These are phyloP conservation scores for Alternaria triticimaculans DNA, from an alignment of 2,329 filamentous ascomycete species.

Conservation along the genomic window DNA sequence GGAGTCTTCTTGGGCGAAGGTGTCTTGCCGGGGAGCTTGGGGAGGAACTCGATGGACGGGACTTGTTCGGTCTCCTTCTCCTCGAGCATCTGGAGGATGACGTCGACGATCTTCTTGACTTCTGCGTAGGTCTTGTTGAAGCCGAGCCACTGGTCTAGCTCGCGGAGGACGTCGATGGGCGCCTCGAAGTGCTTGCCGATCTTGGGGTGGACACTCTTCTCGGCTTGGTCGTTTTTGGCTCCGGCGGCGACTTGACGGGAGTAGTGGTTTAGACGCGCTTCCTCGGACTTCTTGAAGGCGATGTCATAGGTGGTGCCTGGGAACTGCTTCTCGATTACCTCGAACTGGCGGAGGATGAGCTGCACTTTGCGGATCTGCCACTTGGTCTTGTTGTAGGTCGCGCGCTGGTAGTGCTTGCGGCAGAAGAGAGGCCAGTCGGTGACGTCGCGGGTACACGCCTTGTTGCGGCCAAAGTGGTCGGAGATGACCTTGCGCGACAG, in stretches of 20 bases:
- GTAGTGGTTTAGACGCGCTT: conserved; percentile 40
- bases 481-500: conserved; percentile 50
- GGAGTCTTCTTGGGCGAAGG: conserved; percentile 16
- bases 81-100: conserved; percentile 40
- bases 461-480: conserved; percentile 51
- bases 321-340: conserved; percentile 37
- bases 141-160: conserved; percentile 35
- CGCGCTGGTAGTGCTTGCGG: conserved; percentile 51
- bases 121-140: conserved; percentile 24
- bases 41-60: conserved; percentile 42
- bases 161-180: conserved; percentile 42
- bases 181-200: conserved; percentile 39
- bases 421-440: conserved; percentile 46
- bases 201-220: conserved; percentile 14
- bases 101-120: conserved; percentile 28
- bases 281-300: conserved; percentile 45
- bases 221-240: conserved; percentile 12
- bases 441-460: conserved; percentile 42
- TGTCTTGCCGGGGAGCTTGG: conserved; percentile 27
- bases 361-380: conserved; percentile 46
- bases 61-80: conserved; percentile 33
- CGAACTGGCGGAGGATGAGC: conserved; percentile 44
- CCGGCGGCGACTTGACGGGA: conserved; percentile 30
- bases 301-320: conserved; percentile 43
- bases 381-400: conserved; percentile 44